Conservation (phyloP, 176 grass and related monocot species). For the Paspalum notatum region DNA sequence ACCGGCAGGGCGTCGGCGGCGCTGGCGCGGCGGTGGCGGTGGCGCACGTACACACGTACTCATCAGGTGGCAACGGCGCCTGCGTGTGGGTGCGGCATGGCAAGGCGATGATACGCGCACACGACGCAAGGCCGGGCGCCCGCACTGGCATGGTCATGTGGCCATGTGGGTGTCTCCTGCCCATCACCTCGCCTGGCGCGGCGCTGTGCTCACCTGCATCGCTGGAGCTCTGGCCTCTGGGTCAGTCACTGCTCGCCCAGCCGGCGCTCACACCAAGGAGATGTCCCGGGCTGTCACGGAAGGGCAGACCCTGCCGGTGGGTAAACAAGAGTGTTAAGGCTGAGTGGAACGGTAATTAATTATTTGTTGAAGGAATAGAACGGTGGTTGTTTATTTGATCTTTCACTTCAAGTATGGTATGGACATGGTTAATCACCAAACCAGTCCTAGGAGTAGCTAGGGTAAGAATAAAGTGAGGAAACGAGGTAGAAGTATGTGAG, state of each 20-base stretch:
- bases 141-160: neutral
- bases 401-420: no score
- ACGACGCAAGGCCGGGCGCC: neutral
- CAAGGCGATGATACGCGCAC: neutral
- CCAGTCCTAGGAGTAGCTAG: no score
- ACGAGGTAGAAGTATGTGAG: no score
- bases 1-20: neutral
- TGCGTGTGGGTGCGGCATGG: neutral
- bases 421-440: no score
- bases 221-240: neutral
- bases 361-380: no score
- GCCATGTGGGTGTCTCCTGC: neutral
- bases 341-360: no score
- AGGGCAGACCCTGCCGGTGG: neutral
- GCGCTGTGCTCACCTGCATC: neutral
- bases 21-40: neutral
- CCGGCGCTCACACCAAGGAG: conserved; percentile 19
- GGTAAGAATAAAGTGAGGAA: no score
- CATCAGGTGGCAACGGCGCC: neutral
- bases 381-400: no score
- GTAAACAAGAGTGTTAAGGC: neutral
- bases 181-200: neutral
- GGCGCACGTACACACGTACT: neutral
- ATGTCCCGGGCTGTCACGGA: neutral
- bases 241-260: neutral